These are phyloP conservation scores for Spirogloea muscicola DNA, from an alignment of 139 green algal genomes.

Conservation along the genomic window DNA sequence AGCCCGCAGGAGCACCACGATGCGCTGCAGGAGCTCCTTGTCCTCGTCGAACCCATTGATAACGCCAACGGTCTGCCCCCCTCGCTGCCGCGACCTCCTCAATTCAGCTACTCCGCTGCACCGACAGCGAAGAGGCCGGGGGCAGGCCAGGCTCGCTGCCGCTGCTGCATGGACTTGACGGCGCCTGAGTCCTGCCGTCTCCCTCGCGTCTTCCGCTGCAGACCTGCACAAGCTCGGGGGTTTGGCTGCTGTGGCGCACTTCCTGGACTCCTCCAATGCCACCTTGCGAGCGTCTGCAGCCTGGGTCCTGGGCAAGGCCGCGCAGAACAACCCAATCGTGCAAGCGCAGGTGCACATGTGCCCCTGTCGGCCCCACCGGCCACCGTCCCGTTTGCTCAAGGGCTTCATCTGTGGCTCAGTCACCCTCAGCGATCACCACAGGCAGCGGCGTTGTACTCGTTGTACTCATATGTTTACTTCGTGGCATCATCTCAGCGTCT, in stretches of 20 bases:
- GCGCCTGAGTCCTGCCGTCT: not conserved
- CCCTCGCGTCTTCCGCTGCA: slow-evolving; percentile 28
- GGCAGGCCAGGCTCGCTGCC: not conserved
- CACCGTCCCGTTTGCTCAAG: no score
- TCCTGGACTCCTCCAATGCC: slow-evolving; percentile 23
- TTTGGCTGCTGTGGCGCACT: slow-evolving; percentile 54
- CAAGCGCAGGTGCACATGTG: slow-evolving; percentile 43
- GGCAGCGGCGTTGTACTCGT: not conserved
- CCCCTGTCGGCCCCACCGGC: no score
- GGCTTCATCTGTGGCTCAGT: not conserved
- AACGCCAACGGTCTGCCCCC: slow-evolving; percentile 69
- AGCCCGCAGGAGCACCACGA: no score
- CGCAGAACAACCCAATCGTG: slow-evolving; percentile 72
- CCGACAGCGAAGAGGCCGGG: no score
- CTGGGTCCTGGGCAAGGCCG: slow-evolving; percentile 68
- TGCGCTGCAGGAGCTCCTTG: slow-evolving; percentile 61
- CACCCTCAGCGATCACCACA: not conserved
- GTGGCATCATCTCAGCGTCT: not conserved
- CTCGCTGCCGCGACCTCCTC: slow-evolving; percentile 48
- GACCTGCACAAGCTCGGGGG: slow-evolving; percentile 70
- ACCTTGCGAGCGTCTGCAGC: slow-evolving; percentile 59
- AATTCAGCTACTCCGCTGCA: no score
- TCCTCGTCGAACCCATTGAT: slow-evolving; percentile 77
- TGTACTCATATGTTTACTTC: no score
- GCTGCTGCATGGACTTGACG: not conserved